Evolutionary conservation across 805 yeast species (phyloP).

Genomic region (Pichia cephalocereana): DNA sequence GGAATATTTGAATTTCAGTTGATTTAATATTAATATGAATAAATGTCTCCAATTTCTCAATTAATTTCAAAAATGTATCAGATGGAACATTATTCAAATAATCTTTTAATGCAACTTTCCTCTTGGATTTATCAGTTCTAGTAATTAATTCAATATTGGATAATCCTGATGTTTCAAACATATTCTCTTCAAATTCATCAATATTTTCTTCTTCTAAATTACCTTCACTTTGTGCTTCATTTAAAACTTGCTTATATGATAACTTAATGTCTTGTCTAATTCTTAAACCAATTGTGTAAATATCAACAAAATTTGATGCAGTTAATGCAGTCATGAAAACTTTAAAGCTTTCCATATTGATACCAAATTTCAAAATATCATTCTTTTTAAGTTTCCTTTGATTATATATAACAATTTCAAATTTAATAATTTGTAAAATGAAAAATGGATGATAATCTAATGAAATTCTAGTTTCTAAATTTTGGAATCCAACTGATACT

Average conservation of each 20-base stretch:
- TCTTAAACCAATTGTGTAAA: constrained; percentile 58
- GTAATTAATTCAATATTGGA: neutral
- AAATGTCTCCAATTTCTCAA: constrained; percentile 51
- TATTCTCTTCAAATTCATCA: neutral
- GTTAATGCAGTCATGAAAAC: constrained; percentile 75
- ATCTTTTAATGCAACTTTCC: neutral
- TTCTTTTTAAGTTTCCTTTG: constrained; percentile 38
- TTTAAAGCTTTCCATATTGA: constrained; percentile 43
- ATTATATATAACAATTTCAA: constrained; percentile 55
- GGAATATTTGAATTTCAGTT: constrained; percentile 60
- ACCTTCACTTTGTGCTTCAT: constrained; percentile 37
- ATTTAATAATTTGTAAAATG: constrained; percentile 41
- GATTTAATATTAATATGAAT: constrained; percentile 52
- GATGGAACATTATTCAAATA: constrained; percentile 3
- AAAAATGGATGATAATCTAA: constrained; percentile 84
- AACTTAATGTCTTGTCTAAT: constrained; percentile 64
- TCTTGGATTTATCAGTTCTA: neutral
- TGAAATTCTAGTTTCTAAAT: constrained; percentile 51
- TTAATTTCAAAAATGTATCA: constrained; percentile 17
- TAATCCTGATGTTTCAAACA: neutral
- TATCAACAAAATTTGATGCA: constrained; percentile 74
- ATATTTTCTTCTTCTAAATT: neutral
- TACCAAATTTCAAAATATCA: constrained; percentile 51
- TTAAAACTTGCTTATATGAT: constrained; percentile 68
- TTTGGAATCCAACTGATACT: constrained; percentile 46